Conservation (phyloP, 495 filamentous ascomycete species). For the Achaetomiella virescens region DNA sequence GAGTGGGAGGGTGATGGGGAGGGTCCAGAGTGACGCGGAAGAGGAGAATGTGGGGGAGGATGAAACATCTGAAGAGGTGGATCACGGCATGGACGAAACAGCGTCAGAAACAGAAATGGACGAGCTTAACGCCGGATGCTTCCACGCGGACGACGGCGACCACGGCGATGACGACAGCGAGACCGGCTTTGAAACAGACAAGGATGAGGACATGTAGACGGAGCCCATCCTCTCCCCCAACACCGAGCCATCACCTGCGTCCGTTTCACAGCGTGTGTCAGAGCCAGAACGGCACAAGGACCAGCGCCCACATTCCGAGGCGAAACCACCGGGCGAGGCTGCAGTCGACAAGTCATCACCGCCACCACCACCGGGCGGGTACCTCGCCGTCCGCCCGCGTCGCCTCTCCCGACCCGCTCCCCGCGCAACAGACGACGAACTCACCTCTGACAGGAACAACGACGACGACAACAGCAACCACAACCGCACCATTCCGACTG, state of each 20-base stretch:
- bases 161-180: neutral
- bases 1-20: neutral
- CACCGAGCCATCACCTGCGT: constrained; percentile 2
- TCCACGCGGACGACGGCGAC: too few species aligned
- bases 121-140: neutral
- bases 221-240: neutral
- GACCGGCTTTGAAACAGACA: constrained; percentile 1
- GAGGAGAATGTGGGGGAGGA: neutral
- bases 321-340: neutral
- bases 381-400: constrained; percentile 12
- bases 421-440: constrained; percentile 4
- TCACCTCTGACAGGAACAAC: neutral
- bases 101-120: neutral
- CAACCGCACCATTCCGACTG: neutral
- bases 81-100: neutral
- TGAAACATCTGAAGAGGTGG: neutral
- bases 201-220: neutral
- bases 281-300: neutral
- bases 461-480: neutral
- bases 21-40: neutral
- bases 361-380: neutral
- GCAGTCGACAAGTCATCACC: neutral
- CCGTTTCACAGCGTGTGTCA: neutral
- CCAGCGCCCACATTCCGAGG: neutral
- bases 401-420: constrained; percentile 9